Percentiles rank a stretch among this genome's conserved stretches.
These are phyloP conservation scores for Paramecium octaurelia DNA, from an alignment of 73 alveolate species.

Conservation along the genomic window DNA sequence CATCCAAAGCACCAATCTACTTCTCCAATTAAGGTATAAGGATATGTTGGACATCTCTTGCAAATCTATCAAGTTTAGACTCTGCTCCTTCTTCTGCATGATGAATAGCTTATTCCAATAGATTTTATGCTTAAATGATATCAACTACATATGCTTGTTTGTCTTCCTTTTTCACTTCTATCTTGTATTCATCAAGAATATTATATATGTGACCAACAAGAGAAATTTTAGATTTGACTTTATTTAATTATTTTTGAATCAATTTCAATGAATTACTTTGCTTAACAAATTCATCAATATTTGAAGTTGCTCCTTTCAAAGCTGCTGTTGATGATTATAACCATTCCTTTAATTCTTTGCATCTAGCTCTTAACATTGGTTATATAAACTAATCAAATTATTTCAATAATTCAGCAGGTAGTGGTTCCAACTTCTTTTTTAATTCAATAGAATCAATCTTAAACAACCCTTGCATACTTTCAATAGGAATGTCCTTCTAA, in stretches of 20 bases:
- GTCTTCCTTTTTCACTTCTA: conserved; percentile 75
- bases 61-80: conserved; percentile 40
- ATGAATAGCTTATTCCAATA: conserved; percentile 57
- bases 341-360: conserved; percentile 72
- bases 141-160: conserved; percentile 63
- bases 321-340: conserved; percentile 39
- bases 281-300: conserved; percentile 74
- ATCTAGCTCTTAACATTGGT: conserved; percentile 66
- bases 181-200: conserved; percentile 68
- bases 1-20: conserved; percentile 52
- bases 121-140: conserved; percentile 56
- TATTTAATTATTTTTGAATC: conserved; percentile 61
- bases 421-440: conserved; percentile 41
- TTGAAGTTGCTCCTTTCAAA: conserved; percentile 59
- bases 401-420: conserved; percentile 67
- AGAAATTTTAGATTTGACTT: conserved; percentile 62
- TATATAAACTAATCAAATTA: conserved; percentile 66
- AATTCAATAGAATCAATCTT: conserved; percentile 41
- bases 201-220: conserved; percentile 66
- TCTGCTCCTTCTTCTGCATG: conserved; percentile 59
- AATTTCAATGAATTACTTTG: conserved; percentile 63
- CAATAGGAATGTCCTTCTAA: conserved; percentile 23
- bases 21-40: conserved; percentile 51
- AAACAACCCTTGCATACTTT: conserved; percentile 37
- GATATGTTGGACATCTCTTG: conserved; percentile 53